Evolutionary conservation across 2,329 filamentous ascomycete species (phyloP).

Genomic region (Chrysoporthe cubensis): DNA sequence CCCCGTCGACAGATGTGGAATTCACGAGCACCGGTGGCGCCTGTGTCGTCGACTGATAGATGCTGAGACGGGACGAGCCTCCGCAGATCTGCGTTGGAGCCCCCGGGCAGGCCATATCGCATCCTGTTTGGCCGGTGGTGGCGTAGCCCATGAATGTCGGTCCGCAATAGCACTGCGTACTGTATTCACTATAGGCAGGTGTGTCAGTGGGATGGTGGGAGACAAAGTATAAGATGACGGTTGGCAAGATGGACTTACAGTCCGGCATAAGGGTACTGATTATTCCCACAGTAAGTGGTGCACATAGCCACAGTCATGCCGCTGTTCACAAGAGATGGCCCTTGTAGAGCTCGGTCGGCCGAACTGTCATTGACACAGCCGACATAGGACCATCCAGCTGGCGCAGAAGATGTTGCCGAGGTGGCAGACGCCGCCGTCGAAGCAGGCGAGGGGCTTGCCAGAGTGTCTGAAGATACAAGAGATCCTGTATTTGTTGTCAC

Average conservation of each 20-base stretch:
- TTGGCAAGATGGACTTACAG: constrained; percentile 2
- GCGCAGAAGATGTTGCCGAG: constrained; percentile 4
- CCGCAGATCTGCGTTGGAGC: constrained; percentile 33
- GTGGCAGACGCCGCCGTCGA: not conserved
- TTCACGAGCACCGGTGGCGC: constrained; percentile 16
- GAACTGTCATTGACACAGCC: constrained; percentile 28
- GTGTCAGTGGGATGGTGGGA: no score
- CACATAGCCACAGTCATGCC: constrained; percentile 30
- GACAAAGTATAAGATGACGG: no score
- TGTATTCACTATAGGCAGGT: constrained; percentile 23
- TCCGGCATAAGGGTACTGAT: constrained; percentile 28
- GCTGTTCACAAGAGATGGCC: constrained; percentile 23
- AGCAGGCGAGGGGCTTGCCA: not conserved
- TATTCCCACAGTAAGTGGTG: constrained; percentile 23
- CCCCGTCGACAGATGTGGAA: constrained; percentile 2
- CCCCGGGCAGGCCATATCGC: constrained; percentile 43
- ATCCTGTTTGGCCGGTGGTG: constrained; percentile 42
- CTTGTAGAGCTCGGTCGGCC: constrained; percentile 30
- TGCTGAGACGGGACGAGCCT: constrained; percentile 20
- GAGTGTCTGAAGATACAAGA: not conserved
- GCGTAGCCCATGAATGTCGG: constrained; percentile 32
- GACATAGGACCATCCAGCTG: constrained; percentile 5
- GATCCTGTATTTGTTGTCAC: not conserved
- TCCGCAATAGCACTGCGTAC: constrained; percentile 32
- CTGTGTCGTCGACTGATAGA: constrained; percentile 29